Conservation (phyloP, 768 basidiomycete species). For the Tylopilus intermedius region DNA sequence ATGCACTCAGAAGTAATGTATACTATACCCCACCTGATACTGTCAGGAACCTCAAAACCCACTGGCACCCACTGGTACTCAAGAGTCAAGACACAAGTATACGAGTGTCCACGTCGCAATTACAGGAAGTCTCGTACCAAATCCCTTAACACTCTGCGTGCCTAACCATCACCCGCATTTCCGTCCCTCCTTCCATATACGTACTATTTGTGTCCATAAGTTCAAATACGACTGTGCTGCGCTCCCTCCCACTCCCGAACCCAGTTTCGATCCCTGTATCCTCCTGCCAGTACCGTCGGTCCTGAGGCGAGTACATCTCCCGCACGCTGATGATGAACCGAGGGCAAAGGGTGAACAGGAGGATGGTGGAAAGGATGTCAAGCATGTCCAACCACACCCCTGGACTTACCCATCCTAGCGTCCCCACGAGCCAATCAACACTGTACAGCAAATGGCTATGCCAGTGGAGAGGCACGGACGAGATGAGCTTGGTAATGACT, state of each 20-base stretch:
- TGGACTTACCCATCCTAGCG: too few relatives aligned
- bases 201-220: neutral
- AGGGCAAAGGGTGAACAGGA: neutral
- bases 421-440: neutral
- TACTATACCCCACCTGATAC: too few relatives aligned
- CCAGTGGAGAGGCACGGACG: neutral
- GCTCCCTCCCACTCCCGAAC: neutral
- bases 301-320: neutral
- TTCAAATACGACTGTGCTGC: neutral
- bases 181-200: neutral
- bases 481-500: neutral
- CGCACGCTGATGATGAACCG: slow-evolving; percentile 2
- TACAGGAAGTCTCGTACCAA: neutral
- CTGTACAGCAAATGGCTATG: neutral
- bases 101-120: too few relatives aligned
- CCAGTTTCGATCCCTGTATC: neutral
- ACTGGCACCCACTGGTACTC: too few relatives aligned
- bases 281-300: too few relatives aligned
- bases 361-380: neutral
- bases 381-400: neutral
- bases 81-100: too few relatives aligned
- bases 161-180: neutral
- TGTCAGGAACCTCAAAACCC: too few relatives aligned
- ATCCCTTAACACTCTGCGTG: neutral
- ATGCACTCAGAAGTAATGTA: too few relatives aligned